phyloP scores from a whole-genome alignment of 2,329 filamentous ascomycete species.

The Phoma herbarum region DNA sequence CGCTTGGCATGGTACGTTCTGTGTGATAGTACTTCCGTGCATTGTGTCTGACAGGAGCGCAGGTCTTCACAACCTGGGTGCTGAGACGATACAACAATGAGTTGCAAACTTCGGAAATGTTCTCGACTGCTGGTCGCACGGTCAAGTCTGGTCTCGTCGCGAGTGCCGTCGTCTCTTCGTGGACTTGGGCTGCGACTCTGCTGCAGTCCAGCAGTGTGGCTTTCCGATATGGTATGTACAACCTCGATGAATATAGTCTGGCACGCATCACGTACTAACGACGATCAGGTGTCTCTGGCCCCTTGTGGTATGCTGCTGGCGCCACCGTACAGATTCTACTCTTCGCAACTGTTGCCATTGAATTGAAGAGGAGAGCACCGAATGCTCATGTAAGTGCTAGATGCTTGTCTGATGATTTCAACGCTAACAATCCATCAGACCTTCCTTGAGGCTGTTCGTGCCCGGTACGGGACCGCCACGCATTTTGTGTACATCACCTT shows the following conservation, averaged over 20 bases:
- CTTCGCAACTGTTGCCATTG: slow-evolving; percentile 43
- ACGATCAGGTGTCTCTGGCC: slow-evolving; percentile 38
- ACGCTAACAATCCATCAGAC: slow-evolving; percentile 62
- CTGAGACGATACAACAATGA: slow-evolving; percentile 45
- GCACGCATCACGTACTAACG: not conserved
- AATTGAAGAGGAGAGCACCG: slow-evolving; percentile 46
- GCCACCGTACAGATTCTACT: slow-evolving; percentile 46
- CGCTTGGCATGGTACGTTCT: slow-evolving; percentile 38
- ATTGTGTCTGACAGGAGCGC: not conserved
- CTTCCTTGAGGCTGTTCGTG: slow-evolving; percentile 83
- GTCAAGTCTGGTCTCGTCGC: slow-evolving; percentile 46
- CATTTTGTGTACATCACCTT: slow-evolving; percentile 85
- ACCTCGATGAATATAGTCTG: fast-evolving
- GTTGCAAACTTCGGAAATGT: slow-evolving; percentile 44
- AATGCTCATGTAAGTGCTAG: slow-evolving; percentile 38
- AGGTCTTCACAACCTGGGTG: slow-evolving; percentile 43
- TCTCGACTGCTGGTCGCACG: slow-evolving; percentile 43
- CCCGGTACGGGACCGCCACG: slow-evolving; percentile 77
- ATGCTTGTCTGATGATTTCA: fast-evolving
- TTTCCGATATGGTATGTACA: slow-evolving; percentile 42
- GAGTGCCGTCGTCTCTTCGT: slow-evolving; percentile 40
- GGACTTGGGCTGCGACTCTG: slow-evolving; percentile 45
- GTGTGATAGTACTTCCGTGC: not conserved
- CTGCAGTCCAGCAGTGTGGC: slow-evolving; percentile 44
- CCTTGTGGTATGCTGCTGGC: slow-evolving; percentile 47